phyloP scores from a whole-genome alignment of 2,329 filamentous ascomycete genomes.

The Fusarium mundagurra region DNA sequence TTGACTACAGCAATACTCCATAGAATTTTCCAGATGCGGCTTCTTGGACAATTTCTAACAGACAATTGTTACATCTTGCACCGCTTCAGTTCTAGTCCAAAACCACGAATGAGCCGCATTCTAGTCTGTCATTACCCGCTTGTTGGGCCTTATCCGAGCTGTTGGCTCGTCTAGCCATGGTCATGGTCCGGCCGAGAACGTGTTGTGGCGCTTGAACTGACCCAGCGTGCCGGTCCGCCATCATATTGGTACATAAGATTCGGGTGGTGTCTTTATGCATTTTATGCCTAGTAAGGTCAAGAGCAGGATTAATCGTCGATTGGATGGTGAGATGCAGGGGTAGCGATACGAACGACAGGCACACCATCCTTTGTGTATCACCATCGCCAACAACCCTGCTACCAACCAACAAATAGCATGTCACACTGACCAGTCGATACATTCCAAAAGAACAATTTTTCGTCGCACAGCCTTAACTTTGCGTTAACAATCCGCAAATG shows the following conservation, averaged over 20 bases:
- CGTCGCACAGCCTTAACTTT: not conserved
- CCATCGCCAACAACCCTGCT: not conserved
- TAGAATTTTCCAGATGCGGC: slow-evolving; percentile 13
- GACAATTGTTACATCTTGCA: not conserved
- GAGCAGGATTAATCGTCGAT: not conserved
- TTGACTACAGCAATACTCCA: not conserved
- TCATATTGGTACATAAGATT: not conserved
- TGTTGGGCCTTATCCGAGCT: not conserved
- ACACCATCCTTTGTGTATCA: not conserved
- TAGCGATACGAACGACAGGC: not conserved
- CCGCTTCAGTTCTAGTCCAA: not conserved
- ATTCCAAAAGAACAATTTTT: not conserved
- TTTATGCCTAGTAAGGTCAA: not conserved
- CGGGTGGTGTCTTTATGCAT: not conserved
- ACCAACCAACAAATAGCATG: not conserved
- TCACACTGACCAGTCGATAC: not conserved
- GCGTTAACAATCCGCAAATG: not conserved
- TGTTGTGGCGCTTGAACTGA: slow-evolving; percentile 9
- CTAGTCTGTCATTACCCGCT: not conserved
- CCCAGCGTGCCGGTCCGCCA: not conserved
- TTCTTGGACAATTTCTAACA: not conserved
- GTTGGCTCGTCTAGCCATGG: not conserved
- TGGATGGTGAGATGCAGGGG: not conserved
- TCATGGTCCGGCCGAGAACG: slow-evolving; percentile 4
- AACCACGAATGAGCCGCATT: not conserved